These are phyloP conservation scores for Apiosordaria backusii DNA, from an alignment of 495 filamentous ascomycete genomes.

Conservation along the genomic window DNA sequence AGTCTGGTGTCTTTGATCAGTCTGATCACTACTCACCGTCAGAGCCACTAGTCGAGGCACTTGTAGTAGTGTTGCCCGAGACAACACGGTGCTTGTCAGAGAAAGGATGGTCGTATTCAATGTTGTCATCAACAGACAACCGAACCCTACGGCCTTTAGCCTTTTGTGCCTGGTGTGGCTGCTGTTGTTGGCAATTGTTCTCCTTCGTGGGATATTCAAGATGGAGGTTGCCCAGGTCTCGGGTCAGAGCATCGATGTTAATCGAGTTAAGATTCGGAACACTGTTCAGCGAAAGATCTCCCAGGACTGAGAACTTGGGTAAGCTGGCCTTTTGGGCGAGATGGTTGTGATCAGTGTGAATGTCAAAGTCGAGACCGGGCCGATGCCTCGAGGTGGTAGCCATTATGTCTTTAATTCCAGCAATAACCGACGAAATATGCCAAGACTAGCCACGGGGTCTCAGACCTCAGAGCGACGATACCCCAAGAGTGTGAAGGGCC, in stretches of 20 bases:
- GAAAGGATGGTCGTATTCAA: not conserved
- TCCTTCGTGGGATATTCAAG: slow-evolving; percentile 26
- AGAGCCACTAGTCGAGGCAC: not conserved
- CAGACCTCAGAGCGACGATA: slow-evolving; percentile 11
- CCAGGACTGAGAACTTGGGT: slow-evolving; percentile 24
- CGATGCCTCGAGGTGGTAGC: slow-evolving; percentile 22
- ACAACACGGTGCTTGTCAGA: not conserved
- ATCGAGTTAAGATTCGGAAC: slow-evolving; percentile 30
- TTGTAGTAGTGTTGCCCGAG: not conserved
- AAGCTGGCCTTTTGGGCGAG: slow-evolving; percentile 17
- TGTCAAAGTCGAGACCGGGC: slow-evolving; percentile 22
- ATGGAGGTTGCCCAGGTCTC: slow-evolving; percentile 32
- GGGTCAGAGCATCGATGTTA: slow-evolving; percentile 31
- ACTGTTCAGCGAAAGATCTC: slow-evolving; percentile 33
- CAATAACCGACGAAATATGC: slow-evolving; percentile 22
- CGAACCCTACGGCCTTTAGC: slow-evolving; percentile 13
- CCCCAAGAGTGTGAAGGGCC: slow-evolving; percentile 15
- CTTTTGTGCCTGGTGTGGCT: slow-evolving; percentile 15
- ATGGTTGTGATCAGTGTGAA: slow-evolving; percentile 18
- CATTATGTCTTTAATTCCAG: slow-evolving; percentile 28
- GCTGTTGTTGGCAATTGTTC: slow-evolving; percentile 19
- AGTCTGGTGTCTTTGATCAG: not conserved
- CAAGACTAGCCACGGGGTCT: slow-evolving; percentile 21
- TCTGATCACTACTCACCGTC: not conserved
- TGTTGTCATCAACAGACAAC: slow-evolving; percentile 10